Percentiles rank a stretch among this genome's conserved stretches.
These are phyloP conservation scores for Colletotrichum echinochloae DNA, from an alignment of 2,329 filamentous ascomycete species.

Conservation along the genomic window DNA sequence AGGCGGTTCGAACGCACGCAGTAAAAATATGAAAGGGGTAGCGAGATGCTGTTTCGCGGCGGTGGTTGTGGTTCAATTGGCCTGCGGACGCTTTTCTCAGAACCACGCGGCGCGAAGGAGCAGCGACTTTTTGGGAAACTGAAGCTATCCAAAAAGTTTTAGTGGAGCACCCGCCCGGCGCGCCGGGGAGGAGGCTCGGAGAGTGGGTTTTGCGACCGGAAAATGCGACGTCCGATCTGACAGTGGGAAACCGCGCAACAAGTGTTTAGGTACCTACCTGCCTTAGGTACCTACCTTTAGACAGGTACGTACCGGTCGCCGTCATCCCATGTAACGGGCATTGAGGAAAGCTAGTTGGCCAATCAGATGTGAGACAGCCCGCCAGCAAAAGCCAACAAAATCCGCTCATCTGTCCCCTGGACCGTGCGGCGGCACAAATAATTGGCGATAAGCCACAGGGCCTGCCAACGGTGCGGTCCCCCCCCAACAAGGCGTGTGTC, in stretches of 20 bases:
- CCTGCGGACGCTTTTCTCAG: constrained; percentile 14
- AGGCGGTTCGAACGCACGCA: not conserved
- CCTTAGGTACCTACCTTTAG: no score
- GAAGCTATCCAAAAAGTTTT: constrained; percentile 42
- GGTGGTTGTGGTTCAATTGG: constrained; percentile 17
- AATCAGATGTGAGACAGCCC: not conserved
- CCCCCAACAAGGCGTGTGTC: constrained; percentile 33
- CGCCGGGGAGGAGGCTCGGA: not conserved
- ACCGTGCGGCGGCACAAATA: constrained; percentile 15
- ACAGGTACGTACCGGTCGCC: constrained; percentile 13
- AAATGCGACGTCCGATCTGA: constrained; percentile 23
- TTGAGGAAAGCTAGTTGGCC: constrained; percentile 8
- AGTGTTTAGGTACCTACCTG: no score
- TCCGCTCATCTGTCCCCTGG: constrained; percentile 1
- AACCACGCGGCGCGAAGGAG: not conserved
- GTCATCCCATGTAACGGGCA: constrained; percentile 22
- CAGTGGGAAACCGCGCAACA: constrained; percentile 10
- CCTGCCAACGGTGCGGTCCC: not conserved
- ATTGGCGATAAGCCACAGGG: constrained; percentile 25
- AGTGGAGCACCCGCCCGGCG: constrained; percentile 22
- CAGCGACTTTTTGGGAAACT: constrained; percentile 5
- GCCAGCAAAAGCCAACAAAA: constrained; percentile 22
- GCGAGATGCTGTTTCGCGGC: not conserved
- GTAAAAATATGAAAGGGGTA: not conserved
- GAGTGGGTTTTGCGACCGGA: not conserved